These are phyloP conservation scores for Mycena rebaudengoi DNA, from an alignment of 768 basidiomycete genomes.

Conservation along the genomic window DNA sequence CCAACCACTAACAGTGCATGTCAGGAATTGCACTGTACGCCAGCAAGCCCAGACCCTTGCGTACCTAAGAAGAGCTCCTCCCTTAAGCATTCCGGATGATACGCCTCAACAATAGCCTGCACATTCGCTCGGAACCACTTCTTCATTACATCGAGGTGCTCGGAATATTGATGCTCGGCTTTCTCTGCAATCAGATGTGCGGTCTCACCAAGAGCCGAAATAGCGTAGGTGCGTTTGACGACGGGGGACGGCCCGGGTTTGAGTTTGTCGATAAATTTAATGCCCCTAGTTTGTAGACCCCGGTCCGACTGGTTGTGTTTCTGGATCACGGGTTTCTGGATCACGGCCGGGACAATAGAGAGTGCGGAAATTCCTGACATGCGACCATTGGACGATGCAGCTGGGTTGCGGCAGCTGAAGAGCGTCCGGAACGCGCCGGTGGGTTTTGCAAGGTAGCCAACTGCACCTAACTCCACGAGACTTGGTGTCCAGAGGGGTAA, in stretches of 20 bases:
- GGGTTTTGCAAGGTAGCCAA: conserved; percentile 61
- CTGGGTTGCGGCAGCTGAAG: conserved; percentile 54
- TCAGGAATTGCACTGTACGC: background rate
- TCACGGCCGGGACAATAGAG: background rate
- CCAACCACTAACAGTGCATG: conserved; percentile 50
- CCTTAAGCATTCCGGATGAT: conserved; percentile 33
- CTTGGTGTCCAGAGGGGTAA: conserved; percentile 61
- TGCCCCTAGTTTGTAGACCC: background rate
- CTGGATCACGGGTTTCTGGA: too few relatives aligned
- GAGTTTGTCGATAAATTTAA: background rate
- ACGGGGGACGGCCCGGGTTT: conserved; percentile 24
- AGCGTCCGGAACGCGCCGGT: conserved; percentile 58
- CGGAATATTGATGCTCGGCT: conserved; percentile 51
- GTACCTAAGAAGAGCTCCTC: conserved; percentile 47
- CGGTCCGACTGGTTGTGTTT: background rate
- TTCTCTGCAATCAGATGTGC: conserved; percentile 60
- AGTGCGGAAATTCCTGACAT: background rate
- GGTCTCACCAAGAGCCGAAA: conserved; percentile 36
- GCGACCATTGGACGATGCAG: conserved; percentile 35
- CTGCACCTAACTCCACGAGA: conserved; percentile 54
- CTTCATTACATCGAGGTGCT: conserved; percentile 50
- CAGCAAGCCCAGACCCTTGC: background rate
- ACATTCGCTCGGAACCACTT: conserved; percentile 60
- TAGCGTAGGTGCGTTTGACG: conserved; percentile 28
- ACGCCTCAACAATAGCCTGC: conserved; percentile 52